These are phyloP conservation scores for Wickerhamomyces sydowiorum DNA, from an alignment of 805 yeast species.

Conservation along the genomic window DNA sequence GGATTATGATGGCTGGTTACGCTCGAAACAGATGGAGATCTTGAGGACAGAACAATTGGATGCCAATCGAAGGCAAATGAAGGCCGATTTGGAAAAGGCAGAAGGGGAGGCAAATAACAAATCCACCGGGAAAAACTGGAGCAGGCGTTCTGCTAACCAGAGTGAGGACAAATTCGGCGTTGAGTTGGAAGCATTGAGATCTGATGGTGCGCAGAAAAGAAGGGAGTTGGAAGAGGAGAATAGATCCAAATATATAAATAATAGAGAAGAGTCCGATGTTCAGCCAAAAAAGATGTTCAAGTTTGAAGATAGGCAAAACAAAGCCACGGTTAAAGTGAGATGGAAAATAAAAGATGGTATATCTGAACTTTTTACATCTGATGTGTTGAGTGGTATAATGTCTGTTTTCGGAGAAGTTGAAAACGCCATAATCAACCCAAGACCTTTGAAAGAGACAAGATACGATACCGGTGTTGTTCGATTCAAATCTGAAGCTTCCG, in stretches of 20 bases:
- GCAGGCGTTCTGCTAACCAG: constrained; percentile 3
- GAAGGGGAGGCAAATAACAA: constrained; percentile 7
- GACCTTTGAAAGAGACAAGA: constrained; percentile 6
- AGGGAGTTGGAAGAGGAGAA: constrained; percentile 10
- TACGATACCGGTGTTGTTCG: constrained; percentile 13
- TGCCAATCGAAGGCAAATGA: constrained; percentile 14
- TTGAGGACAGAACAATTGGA: constrained; percentile 9
- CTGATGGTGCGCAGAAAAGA: constrained; percentile 19
- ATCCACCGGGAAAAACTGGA: constrained; percentile 7
- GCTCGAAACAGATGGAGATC: constrained; percentile 3
- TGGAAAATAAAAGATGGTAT: constrained; percentile 21
- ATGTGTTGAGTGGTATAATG: constrained; percentile 17
- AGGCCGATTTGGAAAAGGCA: constrained; percentile 18
- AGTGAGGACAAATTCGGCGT: constrained; percentile 8
- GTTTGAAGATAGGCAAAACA: neutral
- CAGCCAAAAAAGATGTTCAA: neutral
- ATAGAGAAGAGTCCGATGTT: neutral
- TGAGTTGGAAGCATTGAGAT: constrained; percentile 16
- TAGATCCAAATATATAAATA: constrained; percentile 2
- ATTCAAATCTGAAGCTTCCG: constrained; percentile 6
- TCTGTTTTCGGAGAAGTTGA: constrained; percentile 19
- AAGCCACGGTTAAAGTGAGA: constrained; percentile 12
- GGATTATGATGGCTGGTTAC: constrained; percentile 52
- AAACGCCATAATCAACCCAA: constrained; percentile 6
- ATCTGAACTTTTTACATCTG: constrained; percentile 14